Evolutionary conservation across 257 asterid genomes (phyloP).

Genomic region (Buddleja alternifolia): DNA sequence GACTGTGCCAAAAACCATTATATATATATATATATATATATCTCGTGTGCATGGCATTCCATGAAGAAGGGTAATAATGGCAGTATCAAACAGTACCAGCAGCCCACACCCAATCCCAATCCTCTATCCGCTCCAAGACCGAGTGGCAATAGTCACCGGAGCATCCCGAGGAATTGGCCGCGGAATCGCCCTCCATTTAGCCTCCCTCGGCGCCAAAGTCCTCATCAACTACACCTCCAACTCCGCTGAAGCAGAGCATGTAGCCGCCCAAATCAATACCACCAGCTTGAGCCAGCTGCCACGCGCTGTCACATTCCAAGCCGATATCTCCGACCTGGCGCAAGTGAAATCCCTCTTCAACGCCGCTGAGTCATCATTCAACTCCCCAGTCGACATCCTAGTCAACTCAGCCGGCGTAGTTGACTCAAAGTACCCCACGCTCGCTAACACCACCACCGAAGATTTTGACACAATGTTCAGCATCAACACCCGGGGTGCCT

Average conservation of each 20-base stretch:
- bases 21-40: too few species aligned
- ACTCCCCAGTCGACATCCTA: constrained; percentile 47
- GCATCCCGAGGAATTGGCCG: constrained; percentile 51
- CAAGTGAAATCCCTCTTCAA: constrained; percentile 66
- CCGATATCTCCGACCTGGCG: constrained; percentile 53
- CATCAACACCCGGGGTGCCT: constrained; percentile 63
- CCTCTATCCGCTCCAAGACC: constrained; percentile 32
- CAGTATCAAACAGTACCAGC: too few species aligned
- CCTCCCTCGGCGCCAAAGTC: constrained; percentile 63
- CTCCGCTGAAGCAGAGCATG: constrained; percentile 28
- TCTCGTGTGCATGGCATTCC: too few species aligned
- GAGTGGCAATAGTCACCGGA: constrained; percentile 47
- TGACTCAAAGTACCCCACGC: constrained; percentile 43
- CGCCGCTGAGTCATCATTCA: constrained; percentile 49
- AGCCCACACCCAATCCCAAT: too few species aligned
- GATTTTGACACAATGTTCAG: constrained; percentile 50
- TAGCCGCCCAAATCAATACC: constrained; percentile 27
- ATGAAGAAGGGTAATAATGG: too few species aligned
- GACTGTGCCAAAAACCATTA: too few species aligned
- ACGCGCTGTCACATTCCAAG: constrained; percentile 54
- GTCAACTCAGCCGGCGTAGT: constrained; percentile 59
- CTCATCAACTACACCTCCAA: constrained; percentile 59
- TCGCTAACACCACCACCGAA: constrained; percentile 43
- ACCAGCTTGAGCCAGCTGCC: constrained; percentile 30
- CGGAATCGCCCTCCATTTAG: constrained; percentile 56